Percentiles rank a stretch among this genome's conserved stretches.
phyloP scores from a whole-genome alignment of 768 basidiomycete genomes.

The Clavaria fumosa region DNA sequence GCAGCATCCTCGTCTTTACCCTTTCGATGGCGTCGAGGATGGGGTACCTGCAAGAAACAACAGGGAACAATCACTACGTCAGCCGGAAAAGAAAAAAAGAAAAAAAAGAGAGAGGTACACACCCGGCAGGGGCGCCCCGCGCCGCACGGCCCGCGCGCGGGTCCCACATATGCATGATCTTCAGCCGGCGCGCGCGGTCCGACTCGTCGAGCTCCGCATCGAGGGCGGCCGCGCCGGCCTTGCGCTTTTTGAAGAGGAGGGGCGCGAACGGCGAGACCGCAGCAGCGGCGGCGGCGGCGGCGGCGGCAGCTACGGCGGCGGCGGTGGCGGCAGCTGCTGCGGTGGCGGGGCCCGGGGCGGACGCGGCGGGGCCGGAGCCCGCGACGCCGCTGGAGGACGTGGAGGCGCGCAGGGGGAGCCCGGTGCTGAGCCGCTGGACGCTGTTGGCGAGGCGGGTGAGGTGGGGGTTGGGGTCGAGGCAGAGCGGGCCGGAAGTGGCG shows the following conservation, averaged over 20 bases:
- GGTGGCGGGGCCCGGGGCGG: no score
- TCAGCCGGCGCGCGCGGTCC: slow-evolving; percentile 53
- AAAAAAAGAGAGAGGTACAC: slow-evolving; percentile 10
- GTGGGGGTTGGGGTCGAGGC: slow-evolving; percentile 67
- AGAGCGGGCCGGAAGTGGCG: slow-evolving; percentile 60
- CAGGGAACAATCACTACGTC: no score
- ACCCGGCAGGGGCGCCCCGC: slow-evolving; percentile 39
- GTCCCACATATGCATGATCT: slow-evolving; percentile 71
- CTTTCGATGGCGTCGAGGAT: slow-evolving; percentile 36
- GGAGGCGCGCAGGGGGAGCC: no score
- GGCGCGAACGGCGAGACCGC: slow-evolving; percentile 55
- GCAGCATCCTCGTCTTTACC: slow-evolving; percentile 8
- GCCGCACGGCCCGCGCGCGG: no score
- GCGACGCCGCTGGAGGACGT: no score
- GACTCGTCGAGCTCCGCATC: slow-evolving; percentile 66
- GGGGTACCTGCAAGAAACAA: slow-evolving; percentile 31
- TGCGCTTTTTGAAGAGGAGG: no score
- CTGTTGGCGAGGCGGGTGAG: slow-evolving; percentile 64
- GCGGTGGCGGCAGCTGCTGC: no score
- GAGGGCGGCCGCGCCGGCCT: slow-evolving; percentile 47
- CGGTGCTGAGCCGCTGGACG: slow-evolving; percentile 52
- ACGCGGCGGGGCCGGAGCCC: no score
- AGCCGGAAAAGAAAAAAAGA: slow-evolving; percentile 4
- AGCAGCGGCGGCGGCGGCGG: no score
- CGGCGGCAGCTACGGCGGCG: no score